phyloP scores from a whole-genome alignment of 352 stramenopile genomes.

The Achlya hypogyna region DNA sequence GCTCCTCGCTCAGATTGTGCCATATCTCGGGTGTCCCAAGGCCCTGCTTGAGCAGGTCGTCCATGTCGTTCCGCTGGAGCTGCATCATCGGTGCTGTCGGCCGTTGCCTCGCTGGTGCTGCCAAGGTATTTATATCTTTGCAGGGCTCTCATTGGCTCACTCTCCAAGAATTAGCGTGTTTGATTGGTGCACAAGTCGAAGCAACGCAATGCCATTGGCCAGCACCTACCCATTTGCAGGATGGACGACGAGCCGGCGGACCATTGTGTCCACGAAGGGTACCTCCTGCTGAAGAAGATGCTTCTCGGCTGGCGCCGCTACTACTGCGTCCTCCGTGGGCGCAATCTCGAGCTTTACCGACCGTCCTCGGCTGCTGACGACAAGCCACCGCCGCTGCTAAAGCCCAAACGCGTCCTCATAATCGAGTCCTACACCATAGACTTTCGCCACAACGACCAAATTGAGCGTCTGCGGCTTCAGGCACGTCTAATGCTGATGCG shows the following conservation, averaged over 20 bases:
- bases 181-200: no score
- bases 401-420: constrained; percentile 2
- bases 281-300: constrained; percentile 6
- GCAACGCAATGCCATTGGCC: background rate
- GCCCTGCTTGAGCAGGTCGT: constrained; percentile 51
- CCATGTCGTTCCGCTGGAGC: constrained; percentile 80
- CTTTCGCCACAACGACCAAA: constrained; percentile 6
- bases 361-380: background rate
- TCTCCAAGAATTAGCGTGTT: no score
- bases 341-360: constrained; percentile 14
- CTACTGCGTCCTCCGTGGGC: constrained; percentile 14
- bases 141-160: no score
- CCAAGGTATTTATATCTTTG: no score
- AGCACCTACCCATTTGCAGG: background rate
- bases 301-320: constrained; percentile 13
- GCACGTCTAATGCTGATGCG: background rate
- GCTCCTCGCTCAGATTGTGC: constrained; percentile 63
- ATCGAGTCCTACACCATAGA: background rate
- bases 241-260: background rate
- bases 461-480: background rate
- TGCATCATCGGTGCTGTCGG: no score
- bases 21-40: constrained; percentile 69
- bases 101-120: no score
- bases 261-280: constrained; percentile 15
- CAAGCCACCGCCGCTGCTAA: background rate